Evolutionary conservation across 148 eudicot genomes (phyloP), one percentile per base, ranked within the genome.

Genomic region (Arbutus unedo): DNA sequence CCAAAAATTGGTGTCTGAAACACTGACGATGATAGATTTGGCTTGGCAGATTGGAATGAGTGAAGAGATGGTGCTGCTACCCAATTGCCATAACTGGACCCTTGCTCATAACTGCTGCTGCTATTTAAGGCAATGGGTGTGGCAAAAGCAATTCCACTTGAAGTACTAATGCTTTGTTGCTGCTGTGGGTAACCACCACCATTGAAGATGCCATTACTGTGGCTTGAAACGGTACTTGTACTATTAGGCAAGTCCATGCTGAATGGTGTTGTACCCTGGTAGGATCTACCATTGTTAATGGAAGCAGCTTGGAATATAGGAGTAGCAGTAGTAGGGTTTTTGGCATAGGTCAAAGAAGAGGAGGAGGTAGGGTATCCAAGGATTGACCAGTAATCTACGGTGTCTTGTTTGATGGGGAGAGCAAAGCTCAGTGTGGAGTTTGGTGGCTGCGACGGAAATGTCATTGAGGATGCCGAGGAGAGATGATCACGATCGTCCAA

Each of bases 1-100:
- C 98, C 96, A 76, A 90, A 92, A 74, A 94, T 94, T 45, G 95
- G 90, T 78, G 91, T 90, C 85, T 91, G 98, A 56, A 89, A 84
- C 55, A 83, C 72, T n/a, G 91, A 64, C 4, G 70, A 25, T 10
- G 70, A 82, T 14, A 89, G 77, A 76, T 81, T 85, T 31, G 84
- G 75, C 55, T 87, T 89, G 48, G 82, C 87, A 54, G 87, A 43
- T 56, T 84, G 88, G 76, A 82, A 84, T 44, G 89, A 76, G 76
- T 87, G 92, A 84, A 86, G 82, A 59, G 77, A 76, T 81, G 89
- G 90, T 81, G 89, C 90, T 51, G 82, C 85, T 49, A 83, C 85
- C 90, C 92, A 90, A 67, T 86, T 84, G 15, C 84, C 88, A 67
- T 70, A 85, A 80, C 79, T 76, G 57, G 71, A 71, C 21, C 74